Base-by-base conservation (phyloP, 163 green algal genomes). In the Scenedesmus sp. region DNA sequence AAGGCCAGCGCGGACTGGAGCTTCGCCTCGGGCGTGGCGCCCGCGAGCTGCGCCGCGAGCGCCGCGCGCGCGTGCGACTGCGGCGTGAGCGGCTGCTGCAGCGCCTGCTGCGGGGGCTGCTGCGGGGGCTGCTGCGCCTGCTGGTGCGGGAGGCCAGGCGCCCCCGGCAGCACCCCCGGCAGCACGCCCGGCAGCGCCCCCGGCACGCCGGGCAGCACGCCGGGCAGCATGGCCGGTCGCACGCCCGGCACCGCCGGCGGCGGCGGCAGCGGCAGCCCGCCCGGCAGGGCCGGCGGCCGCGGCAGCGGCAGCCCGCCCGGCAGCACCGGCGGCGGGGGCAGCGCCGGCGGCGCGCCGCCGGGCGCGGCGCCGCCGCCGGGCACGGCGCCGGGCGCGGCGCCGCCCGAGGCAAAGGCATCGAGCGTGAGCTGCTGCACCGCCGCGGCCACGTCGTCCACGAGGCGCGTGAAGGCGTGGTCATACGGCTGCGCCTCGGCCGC, bases 1-100 rank as follows among this genome's bases (percentile, higher is more conserved):
- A 63, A 31, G 2, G 62, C 47, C 18, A 89, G 18, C 18, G 84
- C 84, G 29, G 53, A 71, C 3, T 31, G 60, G 20, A 88, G 70
- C 33, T 79, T 75, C 75, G 83, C 18, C 39, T 81, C 75, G 6
- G 54, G 24, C 22, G 77, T 36, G 34, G 2, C 9, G 18, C 58
- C 71, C 14, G 42, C 39, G 22, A 79, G 54, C 58, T 79, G 58
- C n/a, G 64, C 45, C 17, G 64, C 28, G 0, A 73, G n/a, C 44
- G 45, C 45, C 26, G 45, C 45, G 13, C 60, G 64, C 51, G 10
- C 44, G 64, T 15, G 44, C n/a, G 15, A 4, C 22, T 4, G n/a
- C 14, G 45, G 31, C 22, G 10, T 15, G 2, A 53, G 74, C 62
- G 67, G 73, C 48, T 60, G 63, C 26, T 57, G 53, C 58, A 47